Conservation (phyloP, 768 basidiomycete species). For the Calocybe cyanea region DNA sequence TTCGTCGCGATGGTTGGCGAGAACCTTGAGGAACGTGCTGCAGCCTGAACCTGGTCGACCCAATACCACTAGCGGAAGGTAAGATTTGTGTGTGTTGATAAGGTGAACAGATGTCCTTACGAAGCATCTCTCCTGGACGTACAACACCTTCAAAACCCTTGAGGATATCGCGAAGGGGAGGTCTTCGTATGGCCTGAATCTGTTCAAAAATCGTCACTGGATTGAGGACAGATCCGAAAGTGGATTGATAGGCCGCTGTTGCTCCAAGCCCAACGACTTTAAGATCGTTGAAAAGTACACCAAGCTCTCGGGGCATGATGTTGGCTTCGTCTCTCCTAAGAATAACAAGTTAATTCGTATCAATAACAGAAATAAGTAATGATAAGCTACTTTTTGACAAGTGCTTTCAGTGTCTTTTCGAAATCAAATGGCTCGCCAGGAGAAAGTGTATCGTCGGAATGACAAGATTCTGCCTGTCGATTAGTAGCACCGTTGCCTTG, state of each 20-base stretch:
- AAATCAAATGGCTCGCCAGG: conserved; percentile 30
- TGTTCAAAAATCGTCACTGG: conserved; percentile 39
- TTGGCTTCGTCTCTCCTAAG: conserved; percentile 11
- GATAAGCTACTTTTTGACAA: conserved; percentile 30
- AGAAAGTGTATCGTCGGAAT: conserved; percentile 22
- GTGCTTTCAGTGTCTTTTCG: conserved; percentile 27
- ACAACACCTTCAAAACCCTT: conserved; percentile 61
- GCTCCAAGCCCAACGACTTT: conserved; percentile 57
- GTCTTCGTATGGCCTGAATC: conserved; percentile 49
- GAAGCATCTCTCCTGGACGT: conserved; percentile 72
- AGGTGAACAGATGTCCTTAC: conserved; percentile 38
- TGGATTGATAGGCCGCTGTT: conserved; percentile 50
- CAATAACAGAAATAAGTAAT: neutral
- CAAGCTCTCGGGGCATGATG: conserved; percentile 42
- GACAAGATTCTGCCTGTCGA: conserved; percentile 6
- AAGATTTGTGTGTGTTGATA: neutral
- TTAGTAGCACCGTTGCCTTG: neutral
- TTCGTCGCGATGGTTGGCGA: conserved; percentile 72
- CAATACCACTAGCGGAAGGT: conserved; percentile 59
- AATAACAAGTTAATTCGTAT: neutral
- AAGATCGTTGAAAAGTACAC: conserved; percentile 48
- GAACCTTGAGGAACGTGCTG: conserved; percentile 75
- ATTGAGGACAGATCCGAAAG: conserved; percentile 62
- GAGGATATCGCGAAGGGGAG: conserved; percentile 61
- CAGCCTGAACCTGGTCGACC: conserved; percentile 87